phyloP scores from a whole-genome alignment of 2,329 filamentous ascomycete genomes.

The Ophiocordyceps sinensis region DNA sequence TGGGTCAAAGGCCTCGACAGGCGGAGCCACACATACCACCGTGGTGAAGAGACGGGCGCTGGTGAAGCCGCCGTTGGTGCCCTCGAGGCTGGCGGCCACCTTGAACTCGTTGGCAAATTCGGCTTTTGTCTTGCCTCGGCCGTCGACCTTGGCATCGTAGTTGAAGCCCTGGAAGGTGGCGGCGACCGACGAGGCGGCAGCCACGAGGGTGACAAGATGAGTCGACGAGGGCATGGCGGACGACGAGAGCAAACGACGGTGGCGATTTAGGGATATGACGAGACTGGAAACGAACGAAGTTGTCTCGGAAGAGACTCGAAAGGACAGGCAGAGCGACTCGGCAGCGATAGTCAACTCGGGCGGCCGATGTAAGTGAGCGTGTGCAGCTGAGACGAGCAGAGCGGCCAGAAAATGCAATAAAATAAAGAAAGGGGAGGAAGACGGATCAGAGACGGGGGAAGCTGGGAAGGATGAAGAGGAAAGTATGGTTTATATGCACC shows the following conservation, averaged over 20 bases:
- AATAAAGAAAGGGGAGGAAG: too few relatives aligned
- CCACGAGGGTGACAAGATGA: slow-evolving; percentile 19
- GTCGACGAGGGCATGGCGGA: slow-evolving; percentile 17
- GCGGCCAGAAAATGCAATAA: too few relatives aligned
- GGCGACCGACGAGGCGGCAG: slow-evolving; percentile 17
- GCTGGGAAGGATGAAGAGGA: too few relatives aligned
- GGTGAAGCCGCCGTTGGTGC: slow-evolving; percentile 47
- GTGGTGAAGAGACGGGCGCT: slow-evolving; percentile 64
- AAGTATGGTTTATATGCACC: too few relatives aligned
- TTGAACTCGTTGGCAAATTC: slow-evolving; percentile 62
- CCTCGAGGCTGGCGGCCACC: slow-evolving; percentile 46
- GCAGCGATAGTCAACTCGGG: neutral
- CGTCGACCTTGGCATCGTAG: slow-evolving; percentile 50
- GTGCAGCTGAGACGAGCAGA: neutral
- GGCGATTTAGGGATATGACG: neutral
- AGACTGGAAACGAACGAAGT: neutral
- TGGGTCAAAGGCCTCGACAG: neutral
- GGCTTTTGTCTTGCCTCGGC: slow-evolving; percentile 41
- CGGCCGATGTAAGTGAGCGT: neutral
- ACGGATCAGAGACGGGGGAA: too few relatives aligned
- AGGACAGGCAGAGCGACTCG: neutral
- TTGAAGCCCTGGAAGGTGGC: slow-evolving; percentile 53
- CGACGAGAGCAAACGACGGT: neutral
- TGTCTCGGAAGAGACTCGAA: neutral
- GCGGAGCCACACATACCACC: slow-evolving; percentile 21